Evolutionary conservation across 2,329 filamentous ascomycete species (phyloP).

Genomic region (Cryphonectria nitschkei): DNA sequence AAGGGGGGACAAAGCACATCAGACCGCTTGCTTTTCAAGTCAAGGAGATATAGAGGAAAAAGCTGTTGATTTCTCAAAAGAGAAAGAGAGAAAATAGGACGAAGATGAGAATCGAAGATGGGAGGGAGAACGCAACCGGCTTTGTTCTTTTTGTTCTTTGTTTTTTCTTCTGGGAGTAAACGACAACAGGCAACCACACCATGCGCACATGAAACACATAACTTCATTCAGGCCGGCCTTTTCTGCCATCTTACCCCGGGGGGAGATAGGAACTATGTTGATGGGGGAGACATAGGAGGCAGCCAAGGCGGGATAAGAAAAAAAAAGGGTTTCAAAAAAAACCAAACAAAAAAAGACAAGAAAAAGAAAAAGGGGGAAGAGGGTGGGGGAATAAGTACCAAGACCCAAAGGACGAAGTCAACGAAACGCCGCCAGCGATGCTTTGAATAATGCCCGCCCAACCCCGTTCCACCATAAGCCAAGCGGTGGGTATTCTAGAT

Average conservation of each 20-base stretch:
- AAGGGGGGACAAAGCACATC: not conserved
- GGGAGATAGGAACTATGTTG: slow-evolving; percentile 6
- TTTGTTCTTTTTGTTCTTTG: slow-evolving; percentile 11
- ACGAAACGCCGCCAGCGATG: slow-evolving; percentile 29
- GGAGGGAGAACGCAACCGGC: slow-evolving; percentile 9
- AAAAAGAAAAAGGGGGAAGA: not conserved
- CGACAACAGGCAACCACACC: slow-evolving; percentile 15
- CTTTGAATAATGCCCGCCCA: slow-evolving; percentile 26
- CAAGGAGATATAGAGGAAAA: slow-evolving; percentile 13
- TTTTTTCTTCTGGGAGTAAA: not conserved
- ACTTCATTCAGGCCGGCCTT: slow-evolving; percentile 21
- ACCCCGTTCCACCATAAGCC: slow-evolving; percentile 9
- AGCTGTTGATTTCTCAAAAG: slow-evolving; percentile 7
- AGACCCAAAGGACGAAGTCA: slow-evolving; percentile 5
- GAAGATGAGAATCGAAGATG: slow-evolving; percentile 13
- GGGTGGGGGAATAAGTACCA: slow-evolving; percentile 12
- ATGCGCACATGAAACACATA: slow-evolving; percentile 28
- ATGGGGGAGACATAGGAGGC: not conserved
- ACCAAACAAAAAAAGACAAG: too few relatives aligned
- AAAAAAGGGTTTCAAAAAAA: not conserved
- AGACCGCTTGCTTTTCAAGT: slow-evolving; percentile 16
- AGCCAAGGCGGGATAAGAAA: not conserved
- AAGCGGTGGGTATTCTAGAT: slow-evolving; percentile 25
- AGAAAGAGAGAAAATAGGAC: not conserved
- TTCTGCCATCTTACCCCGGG: slow-evolving; percentile 7